Percentiles rank a stretch among this genome's conserved stretches.
Conservation (phyloP, 345 rosid genomes). For the Sonneratia alba region DNA sequence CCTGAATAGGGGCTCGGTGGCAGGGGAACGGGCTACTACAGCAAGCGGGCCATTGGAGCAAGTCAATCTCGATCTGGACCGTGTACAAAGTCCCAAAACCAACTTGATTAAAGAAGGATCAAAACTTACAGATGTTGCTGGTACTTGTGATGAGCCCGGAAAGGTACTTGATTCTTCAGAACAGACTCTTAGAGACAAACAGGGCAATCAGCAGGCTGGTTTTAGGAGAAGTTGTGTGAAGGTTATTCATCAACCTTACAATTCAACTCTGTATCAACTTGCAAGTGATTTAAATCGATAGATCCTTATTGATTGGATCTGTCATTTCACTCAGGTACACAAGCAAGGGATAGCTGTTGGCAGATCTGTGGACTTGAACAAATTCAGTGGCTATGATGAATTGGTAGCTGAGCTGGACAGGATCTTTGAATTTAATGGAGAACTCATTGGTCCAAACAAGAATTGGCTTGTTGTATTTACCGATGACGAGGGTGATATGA, state of each 20-base stretch:
- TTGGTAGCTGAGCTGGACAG: constrained; percentile 38
- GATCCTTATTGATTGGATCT: background rate
- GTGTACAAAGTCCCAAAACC: constrained; percentile 11
- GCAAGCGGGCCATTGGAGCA: constrained; percentile 6
- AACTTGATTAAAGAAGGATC: constrained; percentile 18
- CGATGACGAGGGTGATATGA: constrained; percentile 49
- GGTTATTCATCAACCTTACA: constrained; percentile 17
- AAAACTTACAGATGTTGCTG: background rate
- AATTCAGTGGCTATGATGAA: constrained; percentile 34
- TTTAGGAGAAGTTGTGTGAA: constrained; percentile 42
- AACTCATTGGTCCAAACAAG: constrained; percentile 26
- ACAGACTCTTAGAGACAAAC: constrained; percentile 16
- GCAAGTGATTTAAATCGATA: background rate
- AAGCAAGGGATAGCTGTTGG: constrained; percentile 49
- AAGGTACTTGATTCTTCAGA: constrained; percentile 17
- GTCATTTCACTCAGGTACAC: constrained; percentile 27
- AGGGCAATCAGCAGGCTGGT: constrained; percentile 21
- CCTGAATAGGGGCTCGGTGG: constrained; percentile 17
- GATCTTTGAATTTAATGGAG: constrained; percentile 46
- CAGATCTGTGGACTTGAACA: constrained; percentile 44
- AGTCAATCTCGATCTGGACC: constrained; percentile 10
- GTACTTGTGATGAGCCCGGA: constrained; percentile 18
- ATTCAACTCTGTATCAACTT: background rate
- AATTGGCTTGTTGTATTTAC: constrained; percentile 45
- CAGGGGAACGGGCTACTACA: constrained; percentile 12